Evolutionary conservation across 768 basidiomycete genomes (phyloP).

Genomic region (Boletus insuetus): DNA sequence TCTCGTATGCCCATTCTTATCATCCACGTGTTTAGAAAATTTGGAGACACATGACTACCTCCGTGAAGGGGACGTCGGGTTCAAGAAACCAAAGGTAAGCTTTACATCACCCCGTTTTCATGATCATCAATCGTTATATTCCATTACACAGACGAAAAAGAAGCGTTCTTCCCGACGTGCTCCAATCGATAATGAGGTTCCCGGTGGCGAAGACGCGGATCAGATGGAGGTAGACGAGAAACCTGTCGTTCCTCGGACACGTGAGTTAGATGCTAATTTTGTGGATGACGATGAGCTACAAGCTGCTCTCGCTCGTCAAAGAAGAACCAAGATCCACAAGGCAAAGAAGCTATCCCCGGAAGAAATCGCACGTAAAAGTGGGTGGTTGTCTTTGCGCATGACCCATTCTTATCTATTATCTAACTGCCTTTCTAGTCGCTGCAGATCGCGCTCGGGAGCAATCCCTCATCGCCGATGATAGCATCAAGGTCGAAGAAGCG

Average conservation of each 20-base stretch:
- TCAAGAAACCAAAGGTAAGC: conserved; percentile 89
- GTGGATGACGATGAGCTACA: conserved; percentile 99
- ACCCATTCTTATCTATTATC: neutral
- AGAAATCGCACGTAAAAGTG: conserved; percentile 76
- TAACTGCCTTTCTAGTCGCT: conserved; percentile 48
- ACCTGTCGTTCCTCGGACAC: conserved; percentile 61
- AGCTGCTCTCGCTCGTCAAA: conserved; percentile 82
- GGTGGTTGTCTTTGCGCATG: conserved; percentile 22
- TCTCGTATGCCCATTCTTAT: conserved; percentile 3
- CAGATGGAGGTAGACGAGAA: conserved; percentile 81
- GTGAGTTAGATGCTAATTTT: conserved; percentile 84
- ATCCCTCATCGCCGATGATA: conserved; percentile 35
- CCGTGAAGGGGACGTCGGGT: conserved; percentile 87
- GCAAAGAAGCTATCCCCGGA: conserved; percentile 76
- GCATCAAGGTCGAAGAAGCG: conserved; percentile 46
- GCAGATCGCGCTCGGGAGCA: conserved; percentile 58
- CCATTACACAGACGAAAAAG: conserved; percentile 75
- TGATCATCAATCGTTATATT: neutral
- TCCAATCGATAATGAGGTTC: conserved; percentile 40
- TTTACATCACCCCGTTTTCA: neutral
- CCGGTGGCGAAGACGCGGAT: conserved; percentile 13
- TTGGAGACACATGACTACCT: conserved; percentile 83
- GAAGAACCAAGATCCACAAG: conserved; percentile 79
- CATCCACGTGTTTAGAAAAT: conserved; percentile 58
- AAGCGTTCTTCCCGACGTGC: conserved; percentile 73